phyloP scores from a whole-genome alignment of 2,329 filamentous ascomycete species.

The Chaetomium globosum region DNA sequence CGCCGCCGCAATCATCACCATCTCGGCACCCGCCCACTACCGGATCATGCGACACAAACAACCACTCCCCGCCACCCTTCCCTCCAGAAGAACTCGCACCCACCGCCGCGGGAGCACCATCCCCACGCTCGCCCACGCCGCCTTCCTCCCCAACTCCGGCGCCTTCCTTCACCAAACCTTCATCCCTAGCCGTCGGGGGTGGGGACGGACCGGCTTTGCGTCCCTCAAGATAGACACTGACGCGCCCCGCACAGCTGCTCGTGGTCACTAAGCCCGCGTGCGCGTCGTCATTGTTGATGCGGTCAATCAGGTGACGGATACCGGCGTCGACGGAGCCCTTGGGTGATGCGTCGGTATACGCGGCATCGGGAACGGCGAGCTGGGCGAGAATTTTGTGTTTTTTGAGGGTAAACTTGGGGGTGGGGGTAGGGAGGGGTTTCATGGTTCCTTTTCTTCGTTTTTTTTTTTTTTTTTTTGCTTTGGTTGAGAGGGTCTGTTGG shows the following conservation, averaged over 20 bases:
- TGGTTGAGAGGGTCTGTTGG: neutral
- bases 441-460: conserved; percentile 11
- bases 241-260: conserved; percentile 85
- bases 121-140: neutral
- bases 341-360: conserved; percentile 82
- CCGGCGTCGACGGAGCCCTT: conserved; percentile 84
- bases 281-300: conserved; percentile 73
- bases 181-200: conserved; percentile 23
- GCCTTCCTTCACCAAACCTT: conserved; percentile 30
- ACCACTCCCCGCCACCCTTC: conserved; percentile 86
- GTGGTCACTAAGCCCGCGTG: conserved; percentile 81
- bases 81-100: conserved; percentile 59
- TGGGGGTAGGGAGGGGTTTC: conserved; percentile 39
- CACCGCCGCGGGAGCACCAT: conserved; percentile 16
- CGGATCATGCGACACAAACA: conserved; percentile 85
- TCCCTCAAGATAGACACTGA: conserved; percentile 88
- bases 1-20: neutral
- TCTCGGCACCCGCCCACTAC: conserved; percentile 20
- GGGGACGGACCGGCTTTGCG: conserved; percentile 46
- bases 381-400: conserved; percentile 74
- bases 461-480: neutral
- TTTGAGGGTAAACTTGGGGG: conserved; percentile 55
- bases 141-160: conserved; percentile 8
- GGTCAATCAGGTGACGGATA: conserved; percentile 74
- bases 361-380: conserved; percentile 66